Evolutionary conservation across 495 filamentous ascomycete species (phyloP), one percentile per base, ranked within the genome.

Genomic region (Penicillium turbatum): DNA sequence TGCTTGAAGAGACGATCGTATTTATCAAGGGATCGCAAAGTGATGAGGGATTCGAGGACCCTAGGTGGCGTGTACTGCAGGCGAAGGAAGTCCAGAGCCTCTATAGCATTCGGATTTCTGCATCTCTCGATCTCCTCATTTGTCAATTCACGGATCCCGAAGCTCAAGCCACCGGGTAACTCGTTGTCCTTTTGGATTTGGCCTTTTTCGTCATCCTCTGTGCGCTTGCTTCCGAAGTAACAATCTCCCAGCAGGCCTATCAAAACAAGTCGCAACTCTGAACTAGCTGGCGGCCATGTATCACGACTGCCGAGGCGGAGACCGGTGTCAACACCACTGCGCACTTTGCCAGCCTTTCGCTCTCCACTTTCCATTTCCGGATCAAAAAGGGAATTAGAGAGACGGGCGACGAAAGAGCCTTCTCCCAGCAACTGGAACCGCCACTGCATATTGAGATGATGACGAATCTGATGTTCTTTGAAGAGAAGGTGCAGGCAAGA

Each of bases 211-310:
- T 56, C 51, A 13, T 30, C 40, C 1, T 65, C 61, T 1, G 55
- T 41, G 8, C 60, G 51, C 26, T 57, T 46, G 42, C 65, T 46
- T 54, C 67, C 54, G 63, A 71, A 61, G 54, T 89, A 89, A 54
- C 82, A 86, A 54, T 96, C 92, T 2, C 80, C 81, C 11, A 98
- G 75, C 11, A 97, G 78, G 0, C 90, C 92, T 78, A 91, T 95
- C 35, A 98, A 75, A 12, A 89, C 89, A 2, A 97, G 76, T 1
- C 90, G 83, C 27, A 98, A 73, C 61, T 98, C 93, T 5, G 90
- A 96, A 66, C 88, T 93, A 30, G 90, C 90, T 7, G 93, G 92
- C 21, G 92, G 92, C 93, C 92, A 97, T 24, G 78, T 88, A 41
- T 87, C 82, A 52, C 89, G 79, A 15, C 76, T 83, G 7, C 86